Evolutionary conservation across 2,329 filamentous ascomycete species (phyloP), one percentile per base, ranked within the genome.

Genomic region (Didymella glomerata): DNA sequence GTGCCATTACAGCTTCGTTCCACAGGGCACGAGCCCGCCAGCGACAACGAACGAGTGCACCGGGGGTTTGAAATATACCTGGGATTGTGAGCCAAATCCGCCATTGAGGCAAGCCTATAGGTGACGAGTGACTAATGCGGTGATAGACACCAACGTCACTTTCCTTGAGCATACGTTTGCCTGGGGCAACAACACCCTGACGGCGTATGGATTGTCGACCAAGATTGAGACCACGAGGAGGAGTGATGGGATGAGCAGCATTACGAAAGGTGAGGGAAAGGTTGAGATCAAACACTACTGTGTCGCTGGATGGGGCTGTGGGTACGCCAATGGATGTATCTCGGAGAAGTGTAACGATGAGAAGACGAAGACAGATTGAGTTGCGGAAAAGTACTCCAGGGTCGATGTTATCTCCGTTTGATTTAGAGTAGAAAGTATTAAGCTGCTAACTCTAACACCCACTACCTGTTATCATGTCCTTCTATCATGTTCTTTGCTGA

Each of bases 1-100:
- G 8, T 65, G 63, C 30, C 55, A 63, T 24, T 65, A 65, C 42
- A 63, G 63, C 30, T 65, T 65, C 18, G 61, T 65, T 2, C 63
- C 57, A 7, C 57, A 65, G 30, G 62, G 60, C 30, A 56, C 45
- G 0, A 55, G 57, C 18, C 38, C 60, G 16, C 60, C 62, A 4
- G 48, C 60, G 13, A 51, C 38, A 41, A 63, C 57, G 5, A 42
- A 60, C 41, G 28, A 30, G 18, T 65, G 61, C 25, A 48, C 44
- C 34, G 8, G 18, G 7, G 61, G 52, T 1, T 20, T 65, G 34
- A 25, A 32, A 20, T 65, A 63, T 20, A 48, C 25, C 8, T 65
- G 61, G 63, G 40, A 64, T 22, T 53, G 60, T 64, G 60, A 36
- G 62, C 60, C 22, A 0, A 4, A 4, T 14, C 18, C 2, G 6